These are phyloP conservation scores for Ceratocystiopsis brevicomis DNA, from an alignment of 2,329 filamentous ascomycete species.

Conservation along the genomic window DNA sequence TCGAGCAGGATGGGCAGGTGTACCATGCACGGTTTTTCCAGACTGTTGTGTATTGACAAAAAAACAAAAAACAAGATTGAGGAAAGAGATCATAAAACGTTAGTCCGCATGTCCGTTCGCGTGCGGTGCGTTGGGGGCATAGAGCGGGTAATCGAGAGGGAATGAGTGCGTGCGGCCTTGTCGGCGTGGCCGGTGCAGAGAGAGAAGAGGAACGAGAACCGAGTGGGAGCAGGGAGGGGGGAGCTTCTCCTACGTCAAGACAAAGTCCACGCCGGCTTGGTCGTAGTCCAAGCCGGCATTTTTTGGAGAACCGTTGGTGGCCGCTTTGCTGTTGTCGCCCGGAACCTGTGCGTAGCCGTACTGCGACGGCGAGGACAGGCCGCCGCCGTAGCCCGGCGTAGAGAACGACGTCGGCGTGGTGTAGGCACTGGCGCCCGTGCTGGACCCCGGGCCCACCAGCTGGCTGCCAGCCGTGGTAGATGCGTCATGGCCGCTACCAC, in stretches of 20 bases:
- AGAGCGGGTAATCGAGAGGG: neutral
- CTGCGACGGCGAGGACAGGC: neutral
- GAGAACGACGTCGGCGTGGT: neutral
- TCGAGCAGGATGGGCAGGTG: slow-evolving; percentile 67
- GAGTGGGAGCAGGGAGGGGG: slow-evolving; percentile 14
- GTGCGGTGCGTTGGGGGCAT: too few relatives aligned
- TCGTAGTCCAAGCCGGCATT: slow-evolving; percentile 44
- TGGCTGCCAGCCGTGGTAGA: slow-evolving; percentile 8
- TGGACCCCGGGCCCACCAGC: slow-evolving; percentile 1
- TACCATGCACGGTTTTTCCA: slow-evolving; percentile 86
- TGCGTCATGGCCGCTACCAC: too few relatives aligned
- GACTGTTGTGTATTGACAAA: slow-evolving; percentile 26
- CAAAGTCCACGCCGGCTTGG: slow-evolving; percentile 74
- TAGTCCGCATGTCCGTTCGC: neutral
- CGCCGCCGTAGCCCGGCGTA: neutral
- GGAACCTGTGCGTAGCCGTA: neutral
- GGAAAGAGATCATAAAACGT: neutral
- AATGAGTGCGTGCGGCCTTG: neutral
- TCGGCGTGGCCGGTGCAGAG: neutral
- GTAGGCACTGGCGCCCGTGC: slow-evolving; percentile 6
- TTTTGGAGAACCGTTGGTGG: too few relatives aligned
- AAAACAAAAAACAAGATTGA: neutral
- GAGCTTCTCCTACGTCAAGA: slow-evolving; percentile 64
- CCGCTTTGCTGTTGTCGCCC: too few relatives aligned
- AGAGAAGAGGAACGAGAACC: neutral